These are phyloP conservation scores for Postia placenta DNA, from an alignment of 768 basidiomycete species.

Conservation along the genomic window DNA sequence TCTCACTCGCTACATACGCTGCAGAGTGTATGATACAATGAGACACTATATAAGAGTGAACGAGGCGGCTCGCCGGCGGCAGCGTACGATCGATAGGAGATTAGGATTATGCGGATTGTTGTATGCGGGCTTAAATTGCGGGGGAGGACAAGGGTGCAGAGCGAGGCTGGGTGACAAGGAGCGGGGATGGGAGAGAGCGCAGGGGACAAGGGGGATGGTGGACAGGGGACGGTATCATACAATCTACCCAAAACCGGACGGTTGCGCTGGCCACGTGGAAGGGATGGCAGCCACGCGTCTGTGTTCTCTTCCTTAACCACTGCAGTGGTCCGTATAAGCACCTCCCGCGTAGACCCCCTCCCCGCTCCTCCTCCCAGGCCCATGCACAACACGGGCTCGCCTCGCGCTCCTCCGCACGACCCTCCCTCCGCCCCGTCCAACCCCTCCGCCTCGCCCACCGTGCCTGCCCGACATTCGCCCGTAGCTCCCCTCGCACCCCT, in stretches of 20 bases:
- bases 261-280: constrained; percentile 3
- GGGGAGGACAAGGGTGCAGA: not conserved
- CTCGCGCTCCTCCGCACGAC: constrained; percentile 2
- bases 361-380: not conserved
- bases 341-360: not conserved
- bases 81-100: not conserved
- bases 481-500: constrained; percentile 66
- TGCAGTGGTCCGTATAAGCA: constrained; percentile 1
- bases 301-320: constrained; percentile 10
- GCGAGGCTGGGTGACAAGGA: not conserved
- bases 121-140: not conserved
- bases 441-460: constrained; percentile 19
- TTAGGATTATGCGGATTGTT: not conserved
- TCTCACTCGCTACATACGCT: too few species aligned
- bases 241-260: constrained; percentile 4
- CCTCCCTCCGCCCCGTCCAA: constrained; percentile 13
- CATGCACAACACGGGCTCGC: not conserved
- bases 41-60: not conserved
- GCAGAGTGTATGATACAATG: not conserved
- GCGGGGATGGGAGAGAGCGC: not conserved
- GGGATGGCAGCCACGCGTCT: constrained; percentile 9
- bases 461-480: constrained; percentile 39
- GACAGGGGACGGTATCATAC: not conserved
- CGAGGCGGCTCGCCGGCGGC: too few species aligned
- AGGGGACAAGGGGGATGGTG: not conserved